Evolutionary conservation across 306 rosid species (phyloP).

Genomic region (Fragaria nilgerrensis): DNA sequence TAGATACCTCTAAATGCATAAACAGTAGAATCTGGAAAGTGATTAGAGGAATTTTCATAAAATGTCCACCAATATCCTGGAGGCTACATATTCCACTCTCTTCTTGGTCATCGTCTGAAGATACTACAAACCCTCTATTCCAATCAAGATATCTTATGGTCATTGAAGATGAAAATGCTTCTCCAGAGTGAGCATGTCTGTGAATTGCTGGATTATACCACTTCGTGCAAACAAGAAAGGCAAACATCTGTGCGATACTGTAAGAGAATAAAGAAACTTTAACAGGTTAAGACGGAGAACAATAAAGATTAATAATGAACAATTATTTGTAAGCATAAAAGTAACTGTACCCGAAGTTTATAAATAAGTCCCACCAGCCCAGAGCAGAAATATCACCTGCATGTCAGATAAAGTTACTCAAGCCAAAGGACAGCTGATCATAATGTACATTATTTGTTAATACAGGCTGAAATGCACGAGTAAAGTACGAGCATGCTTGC

Average conservation of each 20-base stretch:
- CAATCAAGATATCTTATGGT: conserved; percentile 60
- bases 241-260: conserved; percentile 97
- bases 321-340: conserved; percentile 20
- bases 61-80: conserved; percentile 87
- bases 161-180: conserved; percentile 58
- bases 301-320: conserved; percentile 8
- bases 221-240: conserved; percentile 94
- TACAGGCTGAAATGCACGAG: neutral
- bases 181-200: conserved; percentile 54
- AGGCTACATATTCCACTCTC: conserved; percentile 56
- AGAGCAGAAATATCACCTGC: conserved; percentile 87
- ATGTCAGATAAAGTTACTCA: conserved; percentile 12
- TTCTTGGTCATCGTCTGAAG: conserved; percentile 58
- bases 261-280: conserved; percentile 32
- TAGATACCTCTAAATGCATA: conserved; percentile 76
- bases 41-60: conserved; percentile 81
- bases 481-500: neutral
- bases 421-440: neutral
- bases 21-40: conserved; percentile 71
- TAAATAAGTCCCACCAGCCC: conserved; percentile 98
- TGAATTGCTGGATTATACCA: conserved; percentile 94
- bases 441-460: neutral
- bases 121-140: conserved; percentile 67
- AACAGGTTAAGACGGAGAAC: conserved; percentile 9
- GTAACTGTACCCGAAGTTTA: conserved; percentile 66